Percentiles rank a stretch among this genome's conserved stretches.
These are phyloP conservation scores for Apiotrichum gamsii DNA, from an alignment of 1,284 basidiomycete genomes.

Conservation along the genomic window DNA sequence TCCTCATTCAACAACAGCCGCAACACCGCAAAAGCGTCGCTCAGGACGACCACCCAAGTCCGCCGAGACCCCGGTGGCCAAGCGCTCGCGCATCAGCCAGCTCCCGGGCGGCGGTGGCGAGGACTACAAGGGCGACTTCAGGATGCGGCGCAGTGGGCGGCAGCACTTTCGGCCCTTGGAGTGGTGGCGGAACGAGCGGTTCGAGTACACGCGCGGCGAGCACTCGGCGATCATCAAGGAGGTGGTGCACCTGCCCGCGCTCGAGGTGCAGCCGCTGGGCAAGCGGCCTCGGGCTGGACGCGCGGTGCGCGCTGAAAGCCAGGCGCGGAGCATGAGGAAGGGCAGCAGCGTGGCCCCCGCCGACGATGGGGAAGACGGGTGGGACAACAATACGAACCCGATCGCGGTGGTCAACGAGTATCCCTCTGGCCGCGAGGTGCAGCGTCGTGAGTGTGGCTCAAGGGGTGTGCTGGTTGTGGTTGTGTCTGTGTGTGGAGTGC, in stretches of 20 bases:
- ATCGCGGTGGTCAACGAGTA: constrained; percentile 67
- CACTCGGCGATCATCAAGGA: constrained; percentile 74
- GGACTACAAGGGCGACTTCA: constrained; percentile 51
- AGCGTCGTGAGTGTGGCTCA: constrained; percentile 67
- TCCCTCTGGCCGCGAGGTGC: constrained; percentile 56
- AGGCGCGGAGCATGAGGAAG: not conserved
- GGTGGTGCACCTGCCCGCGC: constrained; percentile 51
- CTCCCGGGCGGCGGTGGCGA: constrained; percentile 20
- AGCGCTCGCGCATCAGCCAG: constrained; percentile 10
- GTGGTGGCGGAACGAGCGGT: constrained; percentile 88
- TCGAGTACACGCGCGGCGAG: constrained; percentile 62
- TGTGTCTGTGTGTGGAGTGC: not conserved
- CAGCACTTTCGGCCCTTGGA: constrained; percentile 71
- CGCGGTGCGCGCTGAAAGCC: not conserved
- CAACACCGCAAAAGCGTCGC: constrained; percentile 1
- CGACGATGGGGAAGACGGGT: constrained; percentile 51
- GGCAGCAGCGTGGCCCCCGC: constrained; percentile 38
- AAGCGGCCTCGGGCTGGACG: not conserved
- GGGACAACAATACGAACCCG: constrained; percentile 73
- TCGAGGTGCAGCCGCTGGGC: not conserved
- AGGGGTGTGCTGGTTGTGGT: not conserved
- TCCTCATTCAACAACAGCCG: too few species aligned
- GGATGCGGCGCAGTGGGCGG: constrained; percentile 64
- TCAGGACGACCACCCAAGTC: constrained; percentile 11
- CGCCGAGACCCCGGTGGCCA: not conserved